A percentile compares a stretch with the other conserved stretches of the same genome.
phyloP scores from a whole-genome alignment of 1,284 basidiomycete genomes.

The Ustilago cynodontis region DNA sequence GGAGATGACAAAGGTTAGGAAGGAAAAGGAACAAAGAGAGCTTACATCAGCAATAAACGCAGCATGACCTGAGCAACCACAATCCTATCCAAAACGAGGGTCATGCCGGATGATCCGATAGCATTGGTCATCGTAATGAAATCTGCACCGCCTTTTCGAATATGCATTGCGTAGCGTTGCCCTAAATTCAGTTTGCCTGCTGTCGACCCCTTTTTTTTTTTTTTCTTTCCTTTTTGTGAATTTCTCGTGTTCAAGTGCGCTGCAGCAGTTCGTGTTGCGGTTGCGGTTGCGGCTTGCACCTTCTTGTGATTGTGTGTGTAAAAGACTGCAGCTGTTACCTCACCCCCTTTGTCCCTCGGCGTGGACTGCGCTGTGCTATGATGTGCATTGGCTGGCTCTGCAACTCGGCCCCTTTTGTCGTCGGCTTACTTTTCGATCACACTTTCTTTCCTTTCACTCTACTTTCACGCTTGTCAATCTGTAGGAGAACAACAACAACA shows the following conservation, averaged over 20 bases:
- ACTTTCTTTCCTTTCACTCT: too few species aligned
- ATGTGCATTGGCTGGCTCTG: not conserved
- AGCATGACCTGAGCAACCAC: too few species aligned
- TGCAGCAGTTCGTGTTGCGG: too few species aligned
- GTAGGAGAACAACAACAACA: too few species aligned
- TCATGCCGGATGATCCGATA: too few species aligned
- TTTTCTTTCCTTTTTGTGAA: not conserved
- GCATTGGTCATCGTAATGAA: not conserved
- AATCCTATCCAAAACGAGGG: too few species aligned
- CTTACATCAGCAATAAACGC: slow-evolving; percentile 1
- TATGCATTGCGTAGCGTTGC: not conserved
- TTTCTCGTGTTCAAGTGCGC: too few species aligned
- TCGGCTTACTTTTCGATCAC: not conserved
- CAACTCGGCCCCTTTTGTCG: not conserved
- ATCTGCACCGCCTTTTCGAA: not conserved
- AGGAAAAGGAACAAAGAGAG: not conserved
- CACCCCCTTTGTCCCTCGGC: slow-evolving; percentile 4
- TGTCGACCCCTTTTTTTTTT: not conserved
- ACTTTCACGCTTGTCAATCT: too few species aligned
- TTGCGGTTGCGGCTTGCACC: too few species aligned
- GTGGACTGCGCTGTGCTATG: slow-evolving; percentile 13
- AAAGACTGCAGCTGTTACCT: too few species aligned
- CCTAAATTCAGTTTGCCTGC: not conserved
- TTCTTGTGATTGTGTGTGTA: too few species aligned
- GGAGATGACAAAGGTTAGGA: too few species aligned